phyloP scores from a whole-genome alignment of 2,329 filamentous ascomycete genomes.

The Sclerotinia nivalis region DNA sequence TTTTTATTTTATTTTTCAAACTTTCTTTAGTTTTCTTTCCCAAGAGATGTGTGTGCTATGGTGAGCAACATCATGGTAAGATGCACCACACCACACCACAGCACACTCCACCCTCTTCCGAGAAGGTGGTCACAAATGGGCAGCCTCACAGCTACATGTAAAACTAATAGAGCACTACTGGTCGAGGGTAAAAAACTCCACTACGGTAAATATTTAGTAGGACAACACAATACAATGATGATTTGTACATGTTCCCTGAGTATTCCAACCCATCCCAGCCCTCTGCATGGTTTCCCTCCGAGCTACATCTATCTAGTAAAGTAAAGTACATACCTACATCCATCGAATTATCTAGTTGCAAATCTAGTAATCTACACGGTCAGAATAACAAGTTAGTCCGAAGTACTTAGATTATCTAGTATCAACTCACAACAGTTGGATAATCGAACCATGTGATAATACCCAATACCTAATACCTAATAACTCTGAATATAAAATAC shows the following conservation, averaged over 20 bases:
- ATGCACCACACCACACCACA: neutral
- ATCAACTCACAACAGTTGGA: neutral
- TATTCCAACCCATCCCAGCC: neutral
- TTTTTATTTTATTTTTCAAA: no score
- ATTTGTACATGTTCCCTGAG: neutral
- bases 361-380: slow-evolving; percentile 8
- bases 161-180: neutral
- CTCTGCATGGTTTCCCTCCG: neutral
- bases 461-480: neutral
- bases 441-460: neutral
- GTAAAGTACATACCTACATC: no score
- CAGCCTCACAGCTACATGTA: neutral
- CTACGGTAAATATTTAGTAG: neutral
- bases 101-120: neutral
- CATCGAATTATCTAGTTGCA: neutral
- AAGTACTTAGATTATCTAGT: neutral
- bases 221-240: neutral
- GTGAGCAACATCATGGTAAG: neutral
- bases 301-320: neutral
- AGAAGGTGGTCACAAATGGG: slow-evolving; percentile 18
- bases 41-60: slow-evolving; percentile 5
- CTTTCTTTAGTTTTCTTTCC: neutral
- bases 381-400: neutral
- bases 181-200: neutral
- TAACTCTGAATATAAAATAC: no score